Evolutionary conservation across 352 stramenopile species (phyloP), one percentile per base, ranked within the genome.

Genomic region (Phytophthora sansomeana): DNA sequence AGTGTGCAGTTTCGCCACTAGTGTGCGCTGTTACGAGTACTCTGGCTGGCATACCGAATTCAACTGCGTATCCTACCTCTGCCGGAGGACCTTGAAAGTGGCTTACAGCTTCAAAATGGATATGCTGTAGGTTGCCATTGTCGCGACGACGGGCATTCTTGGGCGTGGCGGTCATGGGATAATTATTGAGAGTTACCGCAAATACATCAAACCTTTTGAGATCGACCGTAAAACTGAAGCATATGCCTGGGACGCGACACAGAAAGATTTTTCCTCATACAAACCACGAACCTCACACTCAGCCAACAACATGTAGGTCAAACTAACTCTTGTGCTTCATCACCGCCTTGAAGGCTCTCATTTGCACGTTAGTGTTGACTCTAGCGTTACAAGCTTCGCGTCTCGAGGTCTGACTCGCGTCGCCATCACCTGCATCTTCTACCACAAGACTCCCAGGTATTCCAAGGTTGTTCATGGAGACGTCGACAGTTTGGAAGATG

Each of bases 31-130:
- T 36, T 94, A 90, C 70, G 85, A 94, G 67, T 94, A 88, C 63
- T 68, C 86, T 94, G 83, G 66, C 72, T 94, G 32, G 72, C 83
- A 1, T 77, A 89, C 53, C 71, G 86, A 46, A 92, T 94, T 44
- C 79, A 86, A 10, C 58, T 77, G 49, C 68, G 80, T 3, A 28
- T 91, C 10, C 53, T 91, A 9, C 66, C 72, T 11, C 47, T 54
- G 36, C 58, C 83, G 7, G 51, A 67, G 5, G 54, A 61, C 1
- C 42, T 80, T 19, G 73, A 84, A 41, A 53, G 38, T 56, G 58
- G 16, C 53, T 83, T 11, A 49, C 64, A 13, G 63, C 42, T 70
- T 58, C 7, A 36, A 46, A n/a, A 60, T 77, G 10, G 61, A 83
- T 54, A 42, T 38, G 0, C 10, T 81, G 2, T 58, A 24, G 21